Evolutionary conservation across 495 filamentous ascomycete species (phyloP).

Genomic region (Podospora didyma): DNA sequence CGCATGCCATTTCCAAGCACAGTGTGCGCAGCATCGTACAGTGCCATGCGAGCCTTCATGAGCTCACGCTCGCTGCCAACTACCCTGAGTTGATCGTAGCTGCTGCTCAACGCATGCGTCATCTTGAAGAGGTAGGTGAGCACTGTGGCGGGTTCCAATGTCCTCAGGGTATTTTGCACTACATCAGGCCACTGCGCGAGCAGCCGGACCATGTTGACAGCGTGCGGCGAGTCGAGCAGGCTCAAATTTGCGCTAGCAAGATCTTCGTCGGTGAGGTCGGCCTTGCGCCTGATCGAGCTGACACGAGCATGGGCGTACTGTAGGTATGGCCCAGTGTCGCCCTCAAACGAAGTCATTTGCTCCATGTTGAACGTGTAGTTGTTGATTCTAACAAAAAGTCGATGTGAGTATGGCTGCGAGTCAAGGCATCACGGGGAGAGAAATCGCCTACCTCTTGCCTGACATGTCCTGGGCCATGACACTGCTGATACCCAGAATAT

Average conservation of each 20-base stretch:
- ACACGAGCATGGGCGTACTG: constrained; percentile 67
- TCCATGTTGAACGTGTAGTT: constrained; percentile 63
- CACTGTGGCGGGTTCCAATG: constrained; percentile 62
- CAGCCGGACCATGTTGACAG: constrained; percentile 55
- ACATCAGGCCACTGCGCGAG: constrained; percentile 64
- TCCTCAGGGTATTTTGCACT: constrained; percentile 58
- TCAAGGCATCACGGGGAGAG: background rate
- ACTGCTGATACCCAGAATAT: constrained; percentile 57
- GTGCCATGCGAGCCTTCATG: constrained; percentile 73
- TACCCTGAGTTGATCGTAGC: constrained; percentile 78
- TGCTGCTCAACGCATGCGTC: constrained; percentile 78
- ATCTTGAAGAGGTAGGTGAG: constrained; percentile 84
- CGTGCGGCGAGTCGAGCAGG: constrained; percentile 56
- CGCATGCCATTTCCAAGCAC: constrained; percentile 83
- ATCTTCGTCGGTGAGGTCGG: constrained; percentile 48
- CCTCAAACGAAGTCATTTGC: constrained; percentile 66
- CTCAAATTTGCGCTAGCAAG: constrained; percentile 53
- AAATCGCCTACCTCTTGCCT: constrained; percentile 50
- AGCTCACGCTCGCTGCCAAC: constrained; percentile 67
- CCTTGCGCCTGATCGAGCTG: constrained; percentile 56
- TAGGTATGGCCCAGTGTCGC: constrained; percentile 66
- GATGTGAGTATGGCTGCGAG: background rate
- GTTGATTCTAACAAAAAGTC: constrained; percentile 52
- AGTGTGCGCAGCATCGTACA: constrained; percentile 74
- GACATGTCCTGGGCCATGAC: constrained; percentile 67